These are phyloP conservation scores for Porpolomopsis calyptriformis DNA, from an alignment of 768 basidiomycete species.

Conservation along the genomic window DNA sequence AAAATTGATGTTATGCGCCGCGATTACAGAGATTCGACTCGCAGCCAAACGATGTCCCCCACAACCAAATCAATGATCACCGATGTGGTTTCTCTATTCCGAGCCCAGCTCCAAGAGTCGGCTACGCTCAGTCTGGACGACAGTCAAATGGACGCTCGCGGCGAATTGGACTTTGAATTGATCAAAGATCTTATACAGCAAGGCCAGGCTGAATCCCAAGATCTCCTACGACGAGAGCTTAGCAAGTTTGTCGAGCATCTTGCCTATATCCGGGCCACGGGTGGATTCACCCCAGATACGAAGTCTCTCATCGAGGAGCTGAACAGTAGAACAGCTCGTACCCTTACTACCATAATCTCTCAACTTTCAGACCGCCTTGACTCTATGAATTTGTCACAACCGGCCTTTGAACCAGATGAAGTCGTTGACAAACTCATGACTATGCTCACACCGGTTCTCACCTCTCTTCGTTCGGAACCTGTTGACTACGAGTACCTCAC, in stretches of 20 bases:
- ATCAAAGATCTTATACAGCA: conserved; percentile 61
- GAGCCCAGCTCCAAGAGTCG: conserved; percentile 55
- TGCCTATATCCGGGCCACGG: conserved; percentile 15
- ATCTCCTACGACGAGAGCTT: conserved; percentile 51
- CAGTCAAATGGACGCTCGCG: conserved; percentile 58
- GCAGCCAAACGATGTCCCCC: conserved; percentile 24
- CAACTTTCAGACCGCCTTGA: conserved; percentile 49
- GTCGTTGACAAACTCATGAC: conserved; percentile 51
- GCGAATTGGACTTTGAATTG: conserved; percentile 70
- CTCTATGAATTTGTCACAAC: conserved; percentile 34
- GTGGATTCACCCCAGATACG: conserved; percentile 23
- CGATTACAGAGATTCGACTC: conserved; percentile 15
- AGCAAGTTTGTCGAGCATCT: conserved; percentile 36
- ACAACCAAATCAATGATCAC: conserved; percentile 51
- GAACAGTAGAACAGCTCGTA: conserved; percentile 43
- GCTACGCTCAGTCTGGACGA: conserved; percentile 48
- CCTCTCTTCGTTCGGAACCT: conserved; percentile 48
- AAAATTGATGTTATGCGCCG: conserved; percentile 42
- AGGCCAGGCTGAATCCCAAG: conserved; percentile 50
- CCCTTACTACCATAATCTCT: conserved; percentile 51
- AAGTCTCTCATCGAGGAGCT: conserved; percentile 47
- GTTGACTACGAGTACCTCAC: conserved; percentile 76
- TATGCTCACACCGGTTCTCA: conserved; percentile 50
- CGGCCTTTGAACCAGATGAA: conserved; percentile 44
- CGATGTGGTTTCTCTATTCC: conserved; percentile 59